Percentiles rank a stretch among this genome's conserved stretches.
These are phyloP conservation scores for Phtheirospermum japonicum DNA, from an alignment of 257 asterid genomes.

Conservation along the genomic window DNA sequence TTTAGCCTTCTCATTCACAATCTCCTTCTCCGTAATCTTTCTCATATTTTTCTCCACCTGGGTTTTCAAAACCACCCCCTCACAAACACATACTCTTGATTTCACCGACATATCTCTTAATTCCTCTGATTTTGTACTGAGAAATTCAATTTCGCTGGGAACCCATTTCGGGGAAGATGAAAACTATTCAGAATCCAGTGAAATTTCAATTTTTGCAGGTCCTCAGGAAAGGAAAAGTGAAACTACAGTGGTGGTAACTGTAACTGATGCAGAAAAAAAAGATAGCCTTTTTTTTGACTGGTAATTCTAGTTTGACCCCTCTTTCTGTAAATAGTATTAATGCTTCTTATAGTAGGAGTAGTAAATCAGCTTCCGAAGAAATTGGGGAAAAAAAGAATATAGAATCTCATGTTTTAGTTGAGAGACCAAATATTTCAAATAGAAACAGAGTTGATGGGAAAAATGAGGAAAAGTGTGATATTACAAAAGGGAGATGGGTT, in stretches of 20 bases:
- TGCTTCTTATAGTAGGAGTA: conserved; percentile 10
- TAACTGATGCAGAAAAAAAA: background rate
- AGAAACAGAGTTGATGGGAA: conserved; percentile 29
- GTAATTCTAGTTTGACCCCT: conserved; percentile 30
- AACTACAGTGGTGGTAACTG: background rate
- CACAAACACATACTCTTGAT: conserved; percentile 33
- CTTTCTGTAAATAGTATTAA: conserved; percentile 23
- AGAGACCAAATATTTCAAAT: conserved; percentile 21
- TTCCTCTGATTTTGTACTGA: conserved; percentile 30
- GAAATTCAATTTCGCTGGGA: conserved; percentile 29
- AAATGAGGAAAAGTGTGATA: conserved; percentile 44
- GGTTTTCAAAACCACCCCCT: conserved; percentile 44
- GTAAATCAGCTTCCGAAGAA: conserved; percentile 2
- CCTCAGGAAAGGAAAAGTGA: conserved; percentile 23
- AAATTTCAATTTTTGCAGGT: conserved; percentile 23
- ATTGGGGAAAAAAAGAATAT: conserved; percentile 16
- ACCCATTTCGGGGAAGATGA: conserved; percentile 20
- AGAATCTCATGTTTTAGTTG: background rate
- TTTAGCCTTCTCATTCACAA: conserved; percentile 47
- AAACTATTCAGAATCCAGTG: conserved; percentile 25
- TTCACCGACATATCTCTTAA: conserved; percentile 29
- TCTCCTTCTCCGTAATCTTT: conserved; percentile 44
- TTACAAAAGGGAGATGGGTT: conserved; percentile 77
- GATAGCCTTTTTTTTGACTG: background rate
- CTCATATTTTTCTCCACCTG: conserved; percentile 52